Evolutionary conservation across 2,329 filamentous ascomycete species (phyloP).

Genomic region (Penicillium sp.): DNA sequence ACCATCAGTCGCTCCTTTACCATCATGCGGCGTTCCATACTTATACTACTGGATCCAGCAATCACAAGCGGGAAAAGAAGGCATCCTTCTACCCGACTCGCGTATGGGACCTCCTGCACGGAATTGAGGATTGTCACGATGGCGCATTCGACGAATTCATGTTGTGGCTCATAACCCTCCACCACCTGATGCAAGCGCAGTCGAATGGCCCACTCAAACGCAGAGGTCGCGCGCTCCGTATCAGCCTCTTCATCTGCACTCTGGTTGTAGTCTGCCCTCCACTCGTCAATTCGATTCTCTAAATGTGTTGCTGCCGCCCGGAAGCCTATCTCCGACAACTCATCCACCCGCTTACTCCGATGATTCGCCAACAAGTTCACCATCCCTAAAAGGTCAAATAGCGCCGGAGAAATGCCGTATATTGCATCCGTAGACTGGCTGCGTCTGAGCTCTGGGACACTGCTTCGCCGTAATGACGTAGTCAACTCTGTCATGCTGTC

Average conservation of each 20-base stretch:
- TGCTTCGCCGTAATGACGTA: constrained; percentile 10
- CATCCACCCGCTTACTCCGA: constrained; percentile 26
- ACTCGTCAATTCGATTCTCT: constrained; percentile 39
- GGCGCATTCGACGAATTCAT: constrained; percentile 34
- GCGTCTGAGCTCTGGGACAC: constrained; percentile 3
- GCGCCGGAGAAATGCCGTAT: constrained; percentile 19
- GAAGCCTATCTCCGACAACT: constrained; percentile 32
- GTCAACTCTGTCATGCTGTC: constrained; percentile 20
- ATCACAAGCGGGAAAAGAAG: constrained; percentile 46
- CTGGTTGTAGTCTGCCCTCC: constrained; percentile 33
- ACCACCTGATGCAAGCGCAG: constrained; percentile 46
- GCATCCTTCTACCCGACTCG: constrained; percentile 42
- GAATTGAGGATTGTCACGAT: constrained; percentile 38
- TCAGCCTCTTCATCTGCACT: constrained; percentile 18
- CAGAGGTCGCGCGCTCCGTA: constrained; percentile 36
- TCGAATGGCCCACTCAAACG: constrained; percentile 45
- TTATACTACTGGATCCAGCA: constrained; percentile 39
- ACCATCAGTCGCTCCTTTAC: constrained; percentile 44
- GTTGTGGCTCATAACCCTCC: constrained; percentile 41
- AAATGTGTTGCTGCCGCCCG: constrained; percentile 32
- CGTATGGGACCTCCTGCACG: constrained; percentile 43
- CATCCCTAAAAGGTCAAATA: constrained; percentile 29
- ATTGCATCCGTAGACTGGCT: constrained; percentile 16
- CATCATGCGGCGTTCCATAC: constrained; percentile 38
- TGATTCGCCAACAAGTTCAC: constrained; percentile 30